These are phyloP conservation scores for Conringia planisiliqua DNA, from an alignment of 345 rosid genomes.

Conservation along the genomic window DNA sequence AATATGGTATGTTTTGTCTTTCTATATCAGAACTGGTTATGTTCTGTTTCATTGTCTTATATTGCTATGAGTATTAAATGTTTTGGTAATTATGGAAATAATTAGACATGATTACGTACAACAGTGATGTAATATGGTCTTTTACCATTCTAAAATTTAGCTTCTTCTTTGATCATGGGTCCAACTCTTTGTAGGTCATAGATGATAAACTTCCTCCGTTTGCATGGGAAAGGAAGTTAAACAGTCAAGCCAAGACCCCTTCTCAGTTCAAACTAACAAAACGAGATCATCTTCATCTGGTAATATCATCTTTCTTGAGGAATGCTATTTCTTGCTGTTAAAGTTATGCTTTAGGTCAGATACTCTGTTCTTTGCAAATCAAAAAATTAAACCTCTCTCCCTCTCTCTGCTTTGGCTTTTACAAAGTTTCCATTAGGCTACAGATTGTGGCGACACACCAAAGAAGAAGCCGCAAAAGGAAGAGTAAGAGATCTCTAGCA, in stretches of 20 bases:
- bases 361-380: slow-evolving; percentile 4
- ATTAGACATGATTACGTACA: not conserved
- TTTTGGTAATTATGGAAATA: not conserved
- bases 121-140: not conserved
- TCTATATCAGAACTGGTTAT: not conserved
- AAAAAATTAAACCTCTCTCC: not conserved
- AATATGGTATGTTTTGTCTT: slow-evolving; percentile 21
- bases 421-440: slow-evolving; percentile 60
- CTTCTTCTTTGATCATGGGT: not conserved
- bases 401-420: slow-evolving; percentile 9
- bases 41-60: not conserved
- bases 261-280: slow-evolving; percentile 35
- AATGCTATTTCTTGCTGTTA: slow-evolving; percentile 10
- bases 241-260: slow-evolving; percentile 39
- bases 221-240: slow-evolving; percentile 58
- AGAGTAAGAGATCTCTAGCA: slow-evolving; percentile 41
- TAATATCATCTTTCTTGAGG: slow-evolving; percentile 20
- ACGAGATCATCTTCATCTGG: slow-evolving; percentile 54
- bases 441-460: slow-evolving; percentile 49
- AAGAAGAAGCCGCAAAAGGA: slow-evolving; percentile 60
- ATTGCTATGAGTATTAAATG: not conserved
- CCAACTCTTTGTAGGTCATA: slow-evolving; percentile 33
- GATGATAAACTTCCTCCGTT: slow-evolving; percentile 43
- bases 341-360: slow-evolving; percentile 7
- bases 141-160: not conserved